Conservation (phyloP, 306 rosid genomes). For the Dalbergia cochinchinensis region DNA sequence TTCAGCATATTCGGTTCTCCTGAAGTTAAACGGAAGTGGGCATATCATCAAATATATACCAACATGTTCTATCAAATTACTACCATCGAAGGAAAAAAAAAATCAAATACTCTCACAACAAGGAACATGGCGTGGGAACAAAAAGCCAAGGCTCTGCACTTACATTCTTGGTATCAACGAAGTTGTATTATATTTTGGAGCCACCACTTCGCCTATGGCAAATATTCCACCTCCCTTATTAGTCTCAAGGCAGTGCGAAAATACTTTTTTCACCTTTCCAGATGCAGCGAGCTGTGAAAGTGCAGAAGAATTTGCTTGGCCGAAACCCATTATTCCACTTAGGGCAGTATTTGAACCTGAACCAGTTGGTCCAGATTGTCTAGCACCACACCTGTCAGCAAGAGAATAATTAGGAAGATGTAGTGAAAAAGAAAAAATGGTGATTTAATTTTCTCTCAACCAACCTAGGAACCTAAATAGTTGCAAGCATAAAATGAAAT, state of each 20-base stretch:
- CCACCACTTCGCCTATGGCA: constrained; percentile 85
- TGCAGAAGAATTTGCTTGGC: constrained; percentile 89
- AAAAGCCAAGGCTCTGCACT: constrained; percentile 50
- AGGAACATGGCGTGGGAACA: constrained; percentile 36
- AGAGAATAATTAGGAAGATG: constrained; percentile 26
- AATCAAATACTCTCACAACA: constrained; percentile 26
- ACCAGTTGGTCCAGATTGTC: constrained; percentile 67
- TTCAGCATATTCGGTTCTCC: constrained; percentile 23
- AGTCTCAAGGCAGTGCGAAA: constrained; percentile 93
- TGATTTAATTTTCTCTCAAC: neutral
- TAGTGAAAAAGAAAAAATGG: constrained; percentile 9
- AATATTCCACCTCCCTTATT: constrained; percentile 87
- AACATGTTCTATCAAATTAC: constrained; percentile 18
- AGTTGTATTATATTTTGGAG: constrained; percentile 70
- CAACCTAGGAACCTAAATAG: constrained; percentile 24
- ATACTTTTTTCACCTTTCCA: constrained; percentile 78
- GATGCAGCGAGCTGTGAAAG: constrained; percentile 88
- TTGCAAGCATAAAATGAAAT: neutral
- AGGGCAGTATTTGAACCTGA: constrained; percentile 57
- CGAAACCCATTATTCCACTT: constrained; percentile 93
- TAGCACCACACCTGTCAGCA: constrained; percentile 73
- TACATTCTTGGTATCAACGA: constrained; percentile 73
- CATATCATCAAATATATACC: constrained; percentile 42
- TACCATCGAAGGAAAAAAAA: constrained; percentile 13
- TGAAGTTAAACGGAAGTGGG: constrained; percentile 18